Conservation (phyloP, 2,329 filamentous ascomycete genomes). For the Diaporthe amygdali region DNA sequence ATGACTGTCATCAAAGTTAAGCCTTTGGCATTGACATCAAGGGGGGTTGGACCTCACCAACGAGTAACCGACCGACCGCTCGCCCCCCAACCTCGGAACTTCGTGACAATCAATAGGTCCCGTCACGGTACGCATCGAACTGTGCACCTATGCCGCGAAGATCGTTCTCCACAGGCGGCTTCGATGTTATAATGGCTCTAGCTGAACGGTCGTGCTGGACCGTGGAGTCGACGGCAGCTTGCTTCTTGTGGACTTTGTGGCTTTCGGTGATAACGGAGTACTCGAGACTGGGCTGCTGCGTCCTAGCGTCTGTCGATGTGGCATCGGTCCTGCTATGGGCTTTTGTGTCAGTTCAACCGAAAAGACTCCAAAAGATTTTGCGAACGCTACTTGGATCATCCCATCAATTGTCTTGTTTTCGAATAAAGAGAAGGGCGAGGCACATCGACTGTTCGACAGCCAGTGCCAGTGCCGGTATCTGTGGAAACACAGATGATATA, state of each 20-base stretch:
- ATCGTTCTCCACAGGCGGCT: background rate
- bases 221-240: too few species aligned
- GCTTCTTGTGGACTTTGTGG: background rate
- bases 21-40: background rate
- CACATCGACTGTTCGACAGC: background rate
- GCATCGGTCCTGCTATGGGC: background rate
- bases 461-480: background rate
- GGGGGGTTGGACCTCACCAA: background rate
- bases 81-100: too few species aligned
- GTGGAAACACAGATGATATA: too few species aligned
- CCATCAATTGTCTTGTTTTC: too few species aligned
- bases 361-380: too few species aligned
- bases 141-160: background rate
- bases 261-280: background rate
- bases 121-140: background rate
- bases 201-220: background rate
- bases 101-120: background rate
- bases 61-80: background rate
- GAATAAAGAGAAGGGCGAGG: too few species aligned
- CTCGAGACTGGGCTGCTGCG: background rate
- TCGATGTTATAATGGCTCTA: background rate
- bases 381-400: fast-evolving
- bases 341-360: background rate
- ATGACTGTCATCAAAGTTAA: background rate
- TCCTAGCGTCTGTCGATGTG: background rate